phyloP scores from a whole-genome alignment of 78 protist species.

The Isochrysis galbana region DNA sequence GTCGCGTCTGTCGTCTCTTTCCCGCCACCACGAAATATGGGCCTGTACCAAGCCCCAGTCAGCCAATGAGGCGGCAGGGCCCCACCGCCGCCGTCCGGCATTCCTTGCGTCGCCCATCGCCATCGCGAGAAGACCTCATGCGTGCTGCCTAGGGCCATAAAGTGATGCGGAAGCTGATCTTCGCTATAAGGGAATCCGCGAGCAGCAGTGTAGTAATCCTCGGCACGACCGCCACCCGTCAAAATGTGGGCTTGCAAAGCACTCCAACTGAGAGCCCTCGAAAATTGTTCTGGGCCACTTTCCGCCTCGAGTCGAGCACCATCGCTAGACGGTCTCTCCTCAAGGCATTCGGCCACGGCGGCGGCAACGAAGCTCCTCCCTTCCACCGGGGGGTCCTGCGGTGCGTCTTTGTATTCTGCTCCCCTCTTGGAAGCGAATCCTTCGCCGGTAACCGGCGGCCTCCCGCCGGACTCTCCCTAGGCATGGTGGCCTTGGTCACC shows the following conservation, averaged over 20 bases:
- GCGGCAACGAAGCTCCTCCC: too few relatives aligned
- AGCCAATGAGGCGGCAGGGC: background rate
- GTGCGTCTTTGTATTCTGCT: too few relatives aligned
- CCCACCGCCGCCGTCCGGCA: background rate
- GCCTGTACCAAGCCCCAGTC: conserved; percentile 33
- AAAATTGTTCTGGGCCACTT: too few relatives aligned
- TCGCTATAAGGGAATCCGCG: background rate
- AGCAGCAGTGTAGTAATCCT: background rate
- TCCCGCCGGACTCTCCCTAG: too few relatives aligned
- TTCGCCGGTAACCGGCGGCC: too few relatives aligned
- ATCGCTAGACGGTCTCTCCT: too few relatives aligned
- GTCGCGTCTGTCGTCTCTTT: background rate
- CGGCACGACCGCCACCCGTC: conserved; percentile 33
- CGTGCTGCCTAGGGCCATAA: background rate
- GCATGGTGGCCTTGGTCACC: too few relatives aligned
- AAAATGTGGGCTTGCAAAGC: conserved; percentile 28
- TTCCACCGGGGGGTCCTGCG: too few relatives aligned
- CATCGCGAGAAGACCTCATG: background rate
- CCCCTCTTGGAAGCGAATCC: too few relatives aligned
- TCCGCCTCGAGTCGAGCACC: too few relatives aligned
- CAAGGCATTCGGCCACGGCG: too few relatives aligned
- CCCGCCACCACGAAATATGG: conserved; percentile 28
- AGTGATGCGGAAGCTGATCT: background rate
- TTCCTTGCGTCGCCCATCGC: background rate
- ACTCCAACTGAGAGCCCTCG: background rate